Conservation (phyloP, 2,329 filamentous ascomycete genomes). For the Neurospora sp. region DNA sequence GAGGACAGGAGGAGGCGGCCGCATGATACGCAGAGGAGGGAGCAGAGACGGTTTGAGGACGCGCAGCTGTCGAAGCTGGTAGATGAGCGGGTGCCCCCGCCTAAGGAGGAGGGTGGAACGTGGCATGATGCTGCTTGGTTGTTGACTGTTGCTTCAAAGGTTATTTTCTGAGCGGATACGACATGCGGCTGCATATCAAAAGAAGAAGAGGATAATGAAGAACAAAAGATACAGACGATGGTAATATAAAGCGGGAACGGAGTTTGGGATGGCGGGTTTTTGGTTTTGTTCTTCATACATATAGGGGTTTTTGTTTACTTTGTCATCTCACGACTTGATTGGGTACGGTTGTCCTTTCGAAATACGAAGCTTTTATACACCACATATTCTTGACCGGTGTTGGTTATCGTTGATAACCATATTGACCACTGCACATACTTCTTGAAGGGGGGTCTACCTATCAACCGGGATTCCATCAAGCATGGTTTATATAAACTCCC, state of each 20-base stretch:
- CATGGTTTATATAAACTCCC: too few relatives aligned
- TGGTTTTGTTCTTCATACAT: neutral
- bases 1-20: slow-evolving; percentile 1
- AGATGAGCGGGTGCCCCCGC: slow-evolving; percentile 36
- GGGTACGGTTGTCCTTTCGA: neutral
- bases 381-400: neutral
- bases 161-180: slow-evolving; percentile 35
- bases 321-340: neutral
- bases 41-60: neutral
- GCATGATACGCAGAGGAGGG: slow-evolving; percentile 15
- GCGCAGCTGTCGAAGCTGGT: slow-evolving; percentile 16
- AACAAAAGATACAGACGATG: neutral
- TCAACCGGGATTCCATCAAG: neutral
- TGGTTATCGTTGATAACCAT: neutral
- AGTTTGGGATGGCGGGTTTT: neutral
- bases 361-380: neutral
- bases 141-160: slow-evolving; percentile 52
- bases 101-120: slow-evolving; percentile 45
- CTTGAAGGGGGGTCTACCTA: neutral
- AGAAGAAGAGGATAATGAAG: neutral
- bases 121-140: slow-evolving; percentile 63
- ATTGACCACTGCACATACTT: neutral
- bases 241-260: neutral
- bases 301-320: neutral
- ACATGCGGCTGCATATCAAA: neutral